Evolutionary conservation across 2,329 filamentous ascomycete genomes (phyloP), one percentile per base, ranked within the genome.

Genomic region (Ascochyta rabiei): DNA sequence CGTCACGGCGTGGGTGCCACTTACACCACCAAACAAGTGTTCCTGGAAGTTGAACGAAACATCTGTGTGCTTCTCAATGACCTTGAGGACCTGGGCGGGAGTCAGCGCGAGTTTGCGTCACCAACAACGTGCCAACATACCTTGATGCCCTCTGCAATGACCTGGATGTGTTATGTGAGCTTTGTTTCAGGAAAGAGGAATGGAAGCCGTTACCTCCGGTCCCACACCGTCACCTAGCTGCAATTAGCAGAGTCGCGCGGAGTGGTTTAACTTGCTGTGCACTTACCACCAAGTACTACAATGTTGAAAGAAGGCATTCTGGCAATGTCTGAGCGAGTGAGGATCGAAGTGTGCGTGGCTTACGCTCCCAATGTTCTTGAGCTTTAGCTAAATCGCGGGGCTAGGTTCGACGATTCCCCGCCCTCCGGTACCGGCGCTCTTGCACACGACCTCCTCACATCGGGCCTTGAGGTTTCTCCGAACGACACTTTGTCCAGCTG

Each of bases 31-130:
- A 54, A 99, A 85, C 53, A 96, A 83, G 74, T 97, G 91, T 52
- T 96, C 86, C 73, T 96, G 85, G 68, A 97, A 89, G 75, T 95
- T 91, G 81, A 98, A 96, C 69, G 88, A 88, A 74, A 89, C 83
- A 63, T 87, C 84, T 52, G 87, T 83, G 72, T 86, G 87, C 67
- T 87, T 84, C 80, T 96, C 89, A 55, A 98, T 81, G 4, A 89
- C 83, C 73, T 88, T 89, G 72, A 98, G 84, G 63, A 95, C 80
- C 90, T 96, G 16, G 12, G 2, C 12, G 2, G 6, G n/a, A 9
- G 23, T 54, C 18, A 54, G 40, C 13, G 8, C 23, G 1, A 23
- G 23, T 31, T 28, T 40, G 7, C 39, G 18, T 16, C 16, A 9
- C 7, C n/a, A 19, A 16, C 16, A 21, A 2, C 15, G 6, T 31